Percentiles rank a stretch among this genome's conserved stretches.
Conservation (phyloP, 2,329 filamentous ascomycete species). For the Rutstroemia sp. region DNA sequence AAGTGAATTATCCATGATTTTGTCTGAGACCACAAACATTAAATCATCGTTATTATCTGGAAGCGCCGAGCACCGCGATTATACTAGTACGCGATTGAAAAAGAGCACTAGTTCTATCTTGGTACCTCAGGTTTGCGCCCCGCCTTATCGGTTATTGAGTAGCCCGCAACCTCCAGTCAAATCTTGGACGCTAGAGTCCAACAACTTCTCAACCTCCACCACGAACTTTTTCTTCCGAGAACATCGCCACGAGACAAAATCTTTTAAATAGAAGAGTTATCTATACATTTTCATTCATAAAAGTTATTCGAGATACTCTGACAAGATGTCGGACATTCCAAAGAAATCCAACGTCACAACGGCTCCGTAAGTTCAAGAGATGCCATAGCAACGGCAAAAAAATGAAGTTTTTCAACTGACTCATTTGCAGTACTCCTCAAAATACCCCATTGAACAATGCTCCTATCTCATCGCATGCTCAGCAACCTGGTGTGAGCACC, state of each 20-base stretch:
- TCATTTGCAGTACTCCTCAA: slow-evolving; percentile 73
- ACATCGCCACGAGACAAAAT: slow-evolving; percentile 9
- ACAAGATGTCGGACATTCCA: slow-evolving; percentile 53
- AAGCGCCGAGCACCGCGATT: background rate
- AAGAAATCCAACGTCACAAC: slow-evolving; percentile 53
- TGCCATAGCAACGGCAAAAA: slow-evolving; percentile 1
- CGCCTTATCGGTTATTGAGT: slow-evolving; percentile 11
- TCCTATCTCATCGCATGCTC: slow-evolving; percentile 94
- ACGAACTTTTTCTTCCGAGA: slow-evolving; percentile 9
- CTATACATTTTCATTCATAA: background rate
- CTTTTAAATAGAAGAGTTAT: slow-evolving; percentile 4
- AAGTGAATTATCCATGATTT: background rate
- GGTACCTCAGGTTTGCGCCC: slow-evolving; percentile 9
- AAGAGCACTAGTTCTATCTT: background rate
- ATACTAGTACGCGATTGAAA: background rate
- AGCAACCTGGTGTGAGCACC: slow-evolving; percentile 86
- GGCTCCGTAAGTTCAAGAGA: slow-evolving; percentile 48
- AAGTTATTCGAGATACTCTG: slow-evolving; percentile 1
- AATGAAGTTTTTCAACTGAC: slow-evolving; percentile 14
- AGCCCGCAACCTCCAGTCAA: slow-evolving; percentile 9
- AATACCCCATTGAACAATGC: slow-evolving; percentile 95
- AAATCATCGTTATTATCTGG: background rate
- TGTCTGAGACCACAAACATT: background rate
- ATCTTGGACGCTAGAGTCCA: slow-evolving; percentile 10
- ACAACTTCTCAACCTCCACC: slow-evolving; percentile 11